Evolutionary conservation across 345 rosid species (phyloP).

Genomic region (Eucalyptus shirleyi): DNA sequence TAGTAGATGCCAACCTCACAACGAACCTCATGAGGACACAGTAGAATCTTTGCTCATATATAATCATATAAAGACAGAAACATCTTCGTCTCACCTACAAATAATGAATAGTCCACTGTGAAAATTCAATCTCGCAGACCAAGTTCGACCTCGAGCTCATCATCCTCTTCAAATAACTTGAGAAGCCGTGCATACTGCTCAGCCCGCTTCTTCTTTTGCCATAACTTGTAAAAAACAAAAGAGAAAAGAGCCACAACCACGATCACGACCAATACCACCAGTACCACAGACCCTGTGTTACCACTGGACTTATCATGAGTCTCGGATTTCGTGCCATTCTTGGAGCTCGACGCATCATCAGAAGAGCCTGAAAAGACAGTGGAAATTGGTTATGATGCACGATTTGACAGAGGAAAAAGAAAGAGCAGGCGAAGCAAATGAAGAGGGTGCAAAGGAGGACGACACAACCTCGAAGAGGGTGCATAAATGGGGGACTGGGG

Average conservation of each 20-base stretch:
- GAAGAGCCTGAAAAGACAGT: constrained; percentile 31
- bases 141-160: constrained; percentile 94
- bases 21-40: not conserved
- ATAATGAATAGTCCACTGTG: not conserved
- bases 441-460: not conserved
- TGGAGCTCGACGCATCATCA: constrained; percentile 29
- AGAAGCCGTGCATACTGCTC: constrained; percentile 93
- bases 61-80: not conserved
- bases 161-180: constrained; percentile 96
- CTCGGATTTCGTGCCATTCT: constrained; percentile 17
- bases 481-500: not conserved
- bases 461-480: not conserved
- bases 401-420: not conserved
- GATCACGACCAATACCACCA: constrained; percentile 33
- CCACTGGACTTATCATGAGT: constrained; percentile 26
- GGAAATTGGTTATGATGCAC: not conserved
- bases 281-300: constrained; percentile 34
- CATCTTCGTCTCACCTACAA: constrained; percentile 12
- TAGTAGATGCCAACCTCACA: not conserved
- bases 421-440: not conserved
- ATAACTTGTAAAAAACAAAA: constrained; percentile 63
- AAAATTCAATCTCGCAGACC: constrained; percentile 70
- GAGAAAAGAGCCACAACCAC: constrained; percentile 41
- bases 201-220: constrained; percentile 97
- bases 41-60: not conserved